phyloP scores from a whole-genome alignment of 768 basidiomycete genomes.

The Hygrophoropsis aurantiaca region DNA sequence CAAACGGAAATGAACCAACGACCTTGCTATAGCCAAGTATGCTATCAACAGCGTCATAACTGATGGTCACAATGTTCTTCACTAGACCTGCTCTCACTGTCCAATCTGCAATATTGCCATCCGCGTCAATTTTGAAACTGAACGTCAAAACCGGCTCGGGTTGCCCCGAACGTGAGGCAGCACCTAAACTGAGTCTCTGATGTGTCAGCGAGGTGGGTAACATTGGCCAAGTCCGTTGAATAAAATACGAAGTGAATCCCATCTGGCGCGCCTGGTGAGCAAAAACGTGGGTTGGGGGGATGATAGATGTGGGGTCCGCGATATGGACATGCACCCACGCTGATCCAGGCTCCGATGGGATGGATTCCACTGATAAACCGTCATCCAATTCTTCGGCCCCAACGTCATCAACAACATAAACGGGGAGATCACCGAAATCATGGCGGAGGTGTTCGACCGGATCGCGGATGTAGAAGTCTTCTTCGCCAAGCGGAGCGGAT shows the following conservation, averaged over 20 bases:
- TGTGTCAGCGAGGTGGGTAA: conserved; percentile 62
- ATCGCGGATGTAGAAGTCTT: conserved; percentile 67
- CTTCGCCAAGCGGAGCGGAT: conserved; percentile 45
- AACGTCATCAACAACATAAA: conserved; percentile 85
- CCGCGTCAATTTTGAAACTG: conserved; percentile 63
- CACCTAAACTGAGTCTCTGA: conserved; percentile 50
- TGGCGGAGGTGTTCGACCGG: conserved; percentile 70
- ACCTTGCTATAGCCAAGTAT: conserved; percentile 34
- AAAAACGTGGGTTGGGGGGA: conserved; percentile 70
- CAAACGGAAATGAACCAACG: conserved; percentile 22
- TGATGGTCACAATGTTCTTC: conserved; percentile 59
- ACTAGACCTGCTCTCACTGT: conserved; percentile 72
- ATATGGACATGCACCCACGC: conserved; percentile 90
- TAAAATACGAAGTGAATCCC: conserved; percentile 60
- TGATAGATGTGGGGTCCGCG: conserved; percentile 83
- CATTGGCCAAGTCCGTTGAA: conserved; percentile 65
- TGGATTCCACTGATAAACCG: conserved; percentile 80
- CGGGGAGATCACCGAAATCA: conserved; percentile 79
- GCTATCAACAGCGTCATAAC: conserved; percentile 69
- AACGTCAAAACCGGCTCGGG: conserved; percentile 73
- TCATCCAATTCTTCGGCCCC: conserved; percentile 89
- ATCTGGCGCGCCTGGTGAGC: conserved; percentile 55
- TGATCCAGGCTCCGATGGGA: conserved; percentile 54
- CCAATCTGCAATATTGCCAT: conserved; percentile 69
- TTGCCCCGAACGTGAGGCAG: conserved; percentile 23